Base-by-base conservation (phyloP, 495 filamentous ascomycete species). In the Talaromyces adpressus region DNA sequence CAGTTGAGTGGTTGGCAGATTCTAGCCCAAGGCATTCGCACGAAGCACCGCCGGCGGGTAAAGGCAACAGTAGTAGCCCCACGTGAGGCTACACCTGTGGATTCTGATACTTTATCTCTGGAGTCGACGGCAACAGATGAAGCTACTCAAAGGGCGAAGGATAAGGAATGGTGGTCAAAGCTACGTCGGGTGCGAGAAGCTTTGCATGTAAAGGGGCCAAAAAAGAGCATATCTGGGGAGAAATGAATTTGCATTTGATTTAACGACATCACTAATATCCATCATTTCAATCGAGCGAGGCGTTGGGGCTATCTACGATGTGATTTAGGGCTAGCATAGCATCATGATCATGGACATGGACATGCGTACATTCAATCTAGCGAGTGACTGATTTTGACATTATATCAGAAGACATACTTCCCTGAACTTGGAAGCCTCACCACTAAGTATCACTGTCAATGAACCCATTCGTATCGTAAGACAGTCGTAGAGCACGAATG, bases 91-190 rank as follows among this genome's bases (percentile, higher is more conserved):
- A 25, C 69, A 3, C 64, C 66, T 0, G 67, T 71, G 11, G 71
- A 70, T 14, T 65, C 71, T 6, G 71, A 67, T 20, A 66, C 70
- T 4, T 70, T 68, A 20, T 66, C 65, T 2, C 30, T 60, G 23
- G 73, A 76, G 52, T 61, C 54, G 0, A 53, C 61, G 4, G 45
- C 62, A 22, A 53, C 66, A 5, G 73, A 75, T 32, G 78, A 75
- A 25, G 76, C 77, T n/a, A 69, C 69, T 16, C 75, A 72, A 56
- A 75, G 79, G 61, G 71, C 69, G 1, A 77, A 72, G 22, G 80
- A 84, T 59, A 76, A 77, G 39, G 81, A 82, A 67, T 77, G 81
- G 75, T 82, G 80, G 81, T 72, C 79, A 0, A 82, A 78, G 65
- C 70, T 84, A 39, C 77, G 79, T 51, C 73, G 77, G 22, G 73